phyloP scores from a whole-genome alignment of 306 rosid species.

The Castanospermum australe region DNA sequence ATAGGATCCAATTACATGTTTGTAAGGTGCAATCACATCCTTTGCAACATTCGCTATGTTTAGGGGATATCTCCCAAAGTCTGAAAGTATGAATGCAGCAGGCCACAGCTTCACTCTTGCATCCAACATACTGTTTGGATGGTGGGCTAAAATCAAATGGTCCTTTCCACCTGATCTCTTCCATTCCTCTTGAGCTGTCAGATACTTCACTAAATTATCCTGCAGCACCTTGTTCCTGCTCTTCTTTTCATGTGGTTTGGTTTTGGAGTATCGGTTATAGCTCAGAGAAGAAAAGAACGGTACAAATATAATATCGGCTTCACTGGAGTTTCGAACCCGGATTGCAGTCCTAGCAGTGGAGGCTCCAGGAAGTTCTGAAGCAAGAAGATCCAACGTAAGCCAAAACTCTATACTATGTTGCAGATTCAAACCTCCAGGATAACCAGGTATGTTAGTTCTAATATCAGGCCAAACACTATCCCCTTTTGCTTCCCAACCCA shows the following conservation, averaged over 20 bases:
- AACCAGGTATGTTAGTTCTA: slow-evolving; percentile 44
- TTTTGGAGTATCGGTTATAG: slow-evolving; percentile 56
- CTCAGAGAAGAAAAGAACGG: slow-evolving; percentile 82
- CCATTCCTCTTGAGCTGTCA: slow-evolving; percentile 70
- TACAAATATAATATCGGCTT: slow-evolving; percentile 72
- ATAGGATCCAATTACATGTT: slow-evolving; percentile 54
- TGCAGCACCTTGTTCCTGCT: slow-evolving; percentile 52
- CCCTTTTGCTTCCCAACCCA: slow-evolving; percentile 58
- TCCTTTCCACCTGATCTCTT: slow-evolving; percentile 65
- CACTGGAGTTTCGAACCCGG: slow-evolving; percentile 59
- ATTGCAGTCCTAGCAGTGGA: slow-evolving; percentile 44
- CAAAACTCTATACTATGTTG: slow-evolving; percentile 87
- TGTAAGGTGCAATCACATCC: slow-evolving; percentile 84
- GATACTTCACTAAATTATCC: slow-evolving; percentile 48
- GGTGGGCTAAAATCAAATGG: slow-evolving; percentile 83
- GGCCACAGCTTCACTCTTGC: slow-evolving; percentile 75
- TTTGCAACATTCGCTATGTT: slow-evolving; percentile 72
- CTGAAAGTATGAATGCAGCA: slow-evolving; percentile 72
- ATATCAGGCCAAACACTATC: slow-evolving; percentile 70
- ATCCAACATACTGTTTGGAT: slow-evolving; percentile 74
- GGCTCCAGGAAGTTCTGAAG: slow-evolving; percentile 55
- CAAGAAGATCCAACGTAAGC: slow-evolving; percentile 76
- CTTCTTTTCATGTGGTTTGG: slow-evolving; percentile 32
- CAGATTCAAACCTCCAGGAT: slow-evolving; percentile 78
- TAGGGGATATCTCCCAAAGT: slow-evolving; percentile 84